Evolutionary conservation across 192 early-diverging fungal species (phyloP).

Genomic region (Linnemannia schmuckeri): DNA sequence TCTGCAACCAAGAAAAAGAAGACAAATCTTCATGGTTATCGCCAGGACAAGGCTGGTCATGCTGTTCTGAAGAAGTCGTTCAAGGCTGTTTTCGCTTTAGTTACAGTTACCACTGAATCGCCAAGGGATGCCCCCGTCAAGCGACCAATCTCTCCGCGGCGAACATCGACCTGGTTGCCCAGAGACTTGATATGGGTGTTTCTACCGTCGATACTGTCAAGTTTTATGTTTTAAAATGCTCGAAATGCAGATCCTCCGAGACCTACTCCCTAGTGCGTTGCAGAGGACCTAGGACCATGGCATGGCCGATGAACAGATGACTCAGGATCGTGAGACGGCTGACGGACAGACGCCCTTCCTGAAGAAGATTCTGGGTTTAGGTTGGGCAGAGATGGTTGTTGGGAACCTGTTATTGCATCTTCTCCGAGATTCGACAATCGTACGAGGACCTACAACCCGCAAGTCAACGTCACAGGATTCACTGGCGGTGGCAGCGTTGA

Average conservation of each 20-base stretch:
- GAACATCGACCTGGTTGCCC: slow-evolving; percentile 7
- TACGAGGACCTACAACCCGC: background rate
- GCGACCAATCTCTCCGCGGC: background rate
- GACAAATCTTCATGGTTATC: background rate
- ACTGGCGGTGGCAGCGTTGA: no score
- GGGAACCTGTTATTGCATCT: slow-evolving; percentile 1
- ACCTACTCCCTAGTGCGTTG: background rate
- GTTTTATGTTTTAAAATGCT: no score
- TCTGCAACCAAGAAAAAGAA: background rate
- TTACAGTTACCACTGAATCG: background rate
- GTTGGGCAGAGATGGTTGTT: background rate
- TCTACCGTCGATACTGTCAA: no score
- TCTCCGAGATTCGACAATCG: background rate
- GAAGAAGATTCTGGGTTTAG: background rate
- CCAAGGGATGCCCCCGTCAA: background rate
- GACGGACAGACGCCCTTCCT: background rate
- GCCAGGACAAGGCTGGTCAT: background rate
- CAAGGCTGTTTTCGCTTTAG: background rate
- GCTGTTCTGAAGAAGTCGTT: background rate
- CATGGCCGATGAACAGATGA: no score
- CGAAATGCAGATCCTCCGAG: background rate
- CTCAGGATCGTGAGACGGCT: background rate
- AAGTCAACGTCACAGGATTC: background rate
- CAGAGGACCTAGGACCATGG: no score
- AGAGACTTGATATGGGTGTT: no score